Conservation (phyloP, 179 eudicot species). For the Beta lomatogona region DNA sequence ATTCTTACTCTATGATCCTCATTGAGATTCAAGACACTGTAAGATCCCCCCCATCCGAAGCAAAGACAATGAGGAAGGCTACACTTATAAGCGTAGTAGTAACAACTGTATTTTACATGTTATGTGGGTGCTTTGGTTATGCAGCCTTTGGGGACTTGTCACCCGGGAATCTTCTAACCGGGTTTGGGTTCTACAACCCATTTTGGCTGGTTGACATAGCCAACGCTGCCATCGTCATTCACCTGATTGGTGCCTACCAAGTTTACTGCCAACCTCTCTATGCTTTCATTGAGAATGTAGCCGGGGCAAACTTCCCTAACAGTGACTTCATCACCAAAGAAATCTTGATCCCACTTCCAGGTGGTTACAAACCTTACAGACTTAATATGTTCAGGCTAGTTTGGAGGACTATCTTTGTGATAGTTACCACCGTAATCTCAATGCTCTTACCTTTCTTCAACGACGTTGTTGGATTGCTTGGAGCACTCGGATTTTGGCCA, state of each 20-base stretch:
- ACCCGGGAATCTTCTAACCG: constrained; percentile 44
- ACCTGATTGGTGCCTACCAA: constrained; percentile 50
- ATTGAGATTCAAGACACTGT: constrained; percentile 53
- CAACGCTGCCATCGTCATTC: constrained; percentile 42
- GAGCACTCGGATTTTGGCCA: constrained; percentile 53
- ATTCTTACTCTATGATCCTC: constrained; percentile 52
- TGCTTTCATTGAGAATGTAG: constrained; percentile 38
- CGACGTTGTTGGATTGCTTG: constrained; percentile 44
- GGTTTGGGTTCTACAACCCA: constrained; percentile 55
- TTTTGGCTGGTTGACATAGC: constrained; percentile 51
- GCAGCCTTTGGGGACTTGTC: constrained; percentile 47
- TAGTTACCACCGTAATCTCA: constrained; percentile 38
- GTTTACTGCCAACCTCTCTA: constrained; percentile 44
- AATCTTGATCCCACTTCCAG: constrained; percentile 33
- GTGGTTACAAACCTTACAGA: constrained; percentile 31
- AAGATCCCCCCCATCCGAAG: constrained; percentile 44
- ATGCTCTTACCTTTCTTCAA: constrained; percentile 51
- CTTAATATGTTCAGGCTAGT: constrained; percentile 39
- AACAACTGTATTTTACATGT: constrained; percentile 42
- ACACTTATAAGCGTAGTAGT: constrained; percentile 35
- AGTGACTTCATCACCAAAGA: constrained; percentile 40
- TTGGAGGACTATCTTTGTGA: constrained; percentile 46
- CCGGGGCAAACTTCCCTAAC: constrained; percentile 26
- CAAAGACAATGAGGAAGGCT: constrained; percentile 47
- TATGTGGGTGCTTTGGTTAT: constrained; percentile 50